phyloP scores from a whole-genome alignment of 2,329 filamentous ascomycete genomes.

The Anthostomella pinea region DNA sequence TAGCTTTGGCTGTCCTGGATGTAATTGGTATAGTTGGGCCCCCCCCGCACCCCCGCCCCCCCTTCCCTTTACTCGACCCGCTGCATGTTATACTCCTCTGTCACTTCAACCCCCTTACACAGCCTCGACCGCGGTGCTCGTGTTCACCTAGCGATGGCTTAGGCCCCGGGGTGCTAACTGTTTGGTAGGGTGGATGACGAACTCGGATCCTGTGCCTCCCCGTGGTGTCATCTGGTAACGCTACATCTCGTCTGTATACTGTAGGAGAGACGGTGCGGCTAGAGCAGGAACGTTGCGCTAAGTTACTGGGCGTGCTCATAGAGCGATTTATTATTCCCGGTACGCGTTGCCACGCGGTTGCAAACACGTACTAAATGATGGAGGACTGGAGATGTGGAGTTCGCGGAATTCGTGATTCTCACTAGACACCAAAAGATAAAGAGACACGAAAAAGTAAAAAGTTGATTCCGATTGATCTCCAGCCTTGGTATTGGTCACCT shows the following conservation, averaged over 20 bases:
- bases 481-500: too few species aligned
- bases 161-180: background rate
- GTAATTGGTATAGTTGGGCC: slow-evolving; percentile 3
- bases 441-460: too few species aligned
- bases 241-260: background rate
- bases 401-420: too few species aligned
- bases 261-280: background rate
- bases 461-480: too few species aligned
- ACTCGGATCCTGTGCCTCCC: slow-evolving; percentile 7
- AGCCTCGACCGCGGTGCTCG: background rate
- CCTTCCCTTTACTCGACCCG: background rate
- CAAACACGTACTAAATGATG: too few species aligned
- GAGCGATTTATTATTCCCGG: too few species aligned
- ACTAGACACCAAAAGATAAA: too few species aligned
- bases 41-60: background rate
- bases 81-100: background rate
- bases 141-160: slow-evolving; percentile 2
- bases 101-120: background rate
- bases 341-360: too few species aligned
- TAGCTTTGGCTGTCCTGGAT: slow-evolving; percentile 15
- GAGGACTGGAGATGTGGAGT: too few species aligned
- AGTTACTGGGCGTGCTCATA: background rate
- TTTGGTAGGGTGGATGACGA: slow-evolving; percentile 3
- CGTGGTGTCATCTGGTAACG: slow-evolving; percentile 10
- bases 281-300: slow-evolving; percentile 5